Evolutionary conservation across 805 yeast genomes (phyloP), one percentile per base, ranked within the genome.

Genomic region (Candida manassasensis): DNA sequence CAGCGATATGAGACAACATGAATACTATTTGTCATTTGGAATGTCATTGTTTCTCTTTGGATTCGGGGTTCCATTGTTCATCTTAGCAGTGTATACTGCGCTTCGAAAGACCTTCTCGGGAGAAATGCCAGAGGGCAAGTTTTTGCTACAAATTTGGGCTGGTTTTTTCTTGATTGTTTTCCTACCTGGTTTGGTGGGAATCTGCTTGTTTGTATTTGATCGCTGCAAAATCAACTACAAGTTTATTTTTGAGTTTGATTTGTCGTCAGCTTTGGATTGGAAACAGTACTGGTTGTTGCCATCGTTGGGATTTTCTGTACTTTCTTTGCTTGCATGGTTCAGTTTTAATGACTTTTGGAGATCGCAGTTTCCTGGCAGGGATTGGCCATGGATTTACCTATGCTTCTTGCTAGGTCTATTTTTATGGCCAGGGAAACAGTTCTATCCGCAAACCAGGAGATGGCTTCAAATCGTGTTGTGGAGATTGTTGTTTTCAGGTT

Each of bases 211-310:
- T 37, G 76, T 81, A 3, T 93, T 95, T 90, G 71, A 79, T 17
- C 55, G 61, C 29, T 81, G 64, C 58, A 84, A 84, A 49, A 81
- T 93, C 48, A 93, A 90, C 57, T 93, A 93, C 57, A 82, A 82
- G 50, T 89, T 93, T 52, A 88, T 93, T 39, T 88, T 93, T 55
- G 97, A 93, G 59, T 81, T 88, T 47, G 79, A 85, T 51, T 73
- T 80, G 29, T 71, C 81, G 25, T 75, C 79, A 21, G 79, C 77
- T 10, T 58, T 86, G 32, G 79, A 84, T 49, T 80, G 62, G 43
- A 71, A 76, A 36, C 84, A 87, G 53, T 84, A 71, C 44, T 65
- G 80, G 36, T 66, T 84, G 10, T 47, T 86, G 15, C 86, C 95
- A 0, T 61, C 85, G 0, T 47, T 79, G 6, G 66, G 76, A 11